Percentiles rank a stretch among this genome's conserved stretches.
Evolutionary conservation across 306 rosid species (phyloP).

Genomic region (Canavalia gladiata): DNA sequence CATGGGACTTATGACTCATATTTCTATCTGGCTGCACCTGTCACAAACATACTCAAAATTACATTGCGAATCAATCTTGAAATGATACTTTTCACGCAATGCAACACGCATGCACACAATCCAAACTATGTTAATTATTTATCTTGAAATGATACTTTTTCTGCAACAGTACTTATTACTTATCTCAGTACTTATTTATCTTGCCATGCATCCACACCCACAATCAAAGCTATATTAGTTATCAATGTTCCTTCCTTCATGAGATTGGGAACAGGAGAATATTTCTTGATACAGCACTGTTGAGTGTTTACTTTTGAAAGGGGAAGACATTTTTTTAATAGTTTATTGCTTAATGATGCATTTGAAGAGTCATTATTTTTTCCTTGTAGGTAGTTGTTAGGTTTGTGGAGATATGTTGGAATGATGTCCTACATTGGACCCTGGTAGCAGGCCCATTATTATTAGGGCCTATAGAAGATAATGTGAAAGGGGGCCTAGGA

Average conservation of each 20-base stretch:
- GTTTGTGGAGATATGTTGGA: conserved; percentile 15
- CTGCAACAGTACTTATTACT: conserved; percentile 9
- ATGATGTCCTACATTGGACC: neutral
- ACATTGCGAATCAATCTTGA: too few relatives aligned
- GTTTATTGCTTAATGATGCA: neutral
- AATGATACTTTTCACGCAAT: too few relatives aligned
- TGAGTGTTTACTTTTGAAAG: conserved; percentile 3
- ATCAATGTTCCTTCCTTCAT: neutral
- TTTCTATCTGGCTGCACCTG: too few relatives aligned
- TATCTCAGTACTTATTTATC: neutral
- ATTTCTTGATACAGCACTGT: neutral
- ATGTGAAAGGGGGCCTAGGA: too few relatives aligned
- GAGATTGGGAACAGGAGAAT: neutral
- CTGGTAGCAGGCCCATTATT: neutral
- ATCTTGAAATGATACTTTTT: conserved; percentile 27
- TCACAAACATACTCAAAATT: too few relatives aligned
- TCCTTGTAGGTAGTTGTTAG: neutral
- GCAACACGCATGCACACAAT: neutral
- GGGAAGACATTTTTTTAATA: neutral
- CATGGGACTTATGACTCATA: too few relatives aligned
- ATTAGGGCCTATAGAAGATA: too few relatives aligned
- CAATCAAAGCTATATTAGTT: neutral
- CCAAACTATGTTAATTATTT: conserved; percentile 51
- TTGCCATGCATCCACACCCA: neutral
- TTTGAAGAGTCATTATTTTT: neutral